Base-by-base conservation (phyloP, 2,329 filamentous ascomycete genomes). In the Neospermospora avenae region DNA sequence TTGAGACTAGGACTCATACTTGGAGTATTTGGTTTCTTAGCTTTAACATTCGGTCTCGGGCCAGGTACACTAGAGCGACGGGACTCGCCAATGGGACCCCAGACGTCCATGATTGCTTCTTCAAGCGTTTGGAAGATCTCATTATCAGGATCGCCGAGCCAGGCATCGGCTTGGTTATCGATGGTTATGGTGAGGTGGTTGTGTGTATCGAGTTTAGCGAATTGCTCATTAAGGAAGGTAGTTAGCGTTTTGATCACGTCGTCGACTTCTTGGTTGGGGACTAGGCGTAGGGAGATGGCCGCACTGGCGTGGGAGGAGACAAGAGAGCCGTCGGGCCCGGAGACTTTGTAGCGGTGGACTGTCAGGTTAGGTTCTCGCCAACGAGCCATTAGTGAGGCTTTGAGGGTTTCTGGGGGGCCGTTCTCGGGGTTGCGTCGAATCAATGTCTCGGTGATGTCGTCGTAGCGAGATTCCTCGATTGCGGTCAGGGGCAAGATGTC, bases 331-430 rank as follows among this genome's bases (percentile, higher is more conserved):
- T 96, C 95, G 0, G 91, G 92, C 0, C 93, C 93, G 0, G 93
- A 96, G 0, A 93, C 92, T 69, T 96, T 91, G 74, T 98, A 92
- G 7, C 91, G 84, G 75, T 99, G 95, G 45, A 98, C 90, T 0
- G 95, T 98, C 55, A 99, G 79, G 53, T 96, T 96, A 0, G 95
- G 92, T 71, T 98, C 93, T 22, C 95, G 87, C 95, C 95, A 99
- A 59, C 93, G 84, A 11, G 93, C 90, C 89, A 96, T 96, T 5
- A 99, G 81, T 2, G 89, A 92, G 39, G 86, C 81, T 61, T 93
- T 93, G 49, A 98, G 84, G n/a, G 83, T 82, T 6, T 88, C 83
- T 0, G 88, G 81, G 1, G 83, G 79, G 0, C 79, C 77, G 18
- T 77, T 75, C 22, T 81, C 78, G 2, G 90, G 86, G 68, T 90